Percentiles rank a stretch among this genome's conserved stretches.
Conservation (phyloP, 2,329 filamentous ascomycete genomes). For the Xylariales sp. region DNA sequence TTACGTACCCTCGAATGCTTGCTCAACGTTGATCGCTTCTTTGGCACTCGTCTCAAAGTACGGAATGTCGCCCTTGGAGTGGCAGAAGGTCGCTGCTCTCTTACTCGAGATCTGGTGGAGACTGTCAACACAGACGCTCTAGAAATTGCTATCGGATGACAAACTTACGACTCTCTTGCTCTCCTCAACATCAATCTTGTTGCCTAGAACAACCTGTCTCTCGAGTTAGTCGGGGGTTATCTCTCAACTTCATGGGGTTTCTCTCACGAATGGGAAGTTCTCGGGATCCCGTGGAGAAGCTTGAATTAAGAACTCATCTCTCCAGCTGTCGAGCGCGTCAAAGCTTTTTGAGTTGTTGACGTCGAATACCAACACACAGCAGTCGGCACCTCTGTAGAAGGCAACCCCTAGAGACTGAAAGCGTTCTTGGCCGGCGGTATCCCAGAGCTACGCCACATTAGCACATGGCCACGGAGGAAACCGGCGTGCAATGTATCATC, state of each 20-base stretch:
- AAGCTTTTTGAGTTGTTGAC: constrained; percentile 99
- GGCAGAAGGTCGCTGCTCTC: constrained; percentile 94
- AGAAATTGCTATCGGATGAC: not conserved
- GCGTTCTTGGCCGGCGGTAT: constrained; percentile 93
- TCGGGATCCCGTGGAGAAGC: constrained; percentile 94
- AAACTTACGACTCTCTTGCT: constrained; percentile 79
- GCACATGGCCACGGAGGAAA: too few relatives aligned
- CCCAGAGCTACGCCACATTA: constrained; percentile 77
- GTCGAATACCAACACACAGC: constrained; percentile 95
- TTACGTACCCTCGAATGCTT: constrained; percentile 59
- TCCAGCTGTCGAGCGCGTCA: constrained; percentile 96
- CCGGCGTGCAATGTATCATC: too few relatives aligned
- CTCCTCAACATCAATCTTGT: constrained; percentile 99
- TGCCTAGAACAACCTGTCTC: constrained; percentile 80
- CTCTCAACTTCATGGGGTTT: not conserved
- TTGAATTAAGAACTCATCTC: constrained; percentile 97
- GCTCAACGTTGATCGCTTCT: constrained; percentile 97
- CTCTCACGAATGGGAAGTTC: constrained; percentile 89
- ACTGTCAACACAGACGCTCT: constrained; percentile 8
- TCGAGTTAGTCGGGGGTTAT: not conserved
- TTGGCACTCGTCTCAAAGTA: constrained; percentile 99
- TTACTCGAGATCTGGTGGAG: constrained; percentile 76
- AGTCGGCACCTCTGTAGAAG: constrained; percentile 96
- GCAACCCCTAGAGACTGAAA: constrained; percentile 97
- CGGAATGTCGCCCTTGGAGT: constrained; percentile 93